Conservation (phyloP, 192 early-diverging fungal genomes). For the Allomyces javanicus region DNA sequence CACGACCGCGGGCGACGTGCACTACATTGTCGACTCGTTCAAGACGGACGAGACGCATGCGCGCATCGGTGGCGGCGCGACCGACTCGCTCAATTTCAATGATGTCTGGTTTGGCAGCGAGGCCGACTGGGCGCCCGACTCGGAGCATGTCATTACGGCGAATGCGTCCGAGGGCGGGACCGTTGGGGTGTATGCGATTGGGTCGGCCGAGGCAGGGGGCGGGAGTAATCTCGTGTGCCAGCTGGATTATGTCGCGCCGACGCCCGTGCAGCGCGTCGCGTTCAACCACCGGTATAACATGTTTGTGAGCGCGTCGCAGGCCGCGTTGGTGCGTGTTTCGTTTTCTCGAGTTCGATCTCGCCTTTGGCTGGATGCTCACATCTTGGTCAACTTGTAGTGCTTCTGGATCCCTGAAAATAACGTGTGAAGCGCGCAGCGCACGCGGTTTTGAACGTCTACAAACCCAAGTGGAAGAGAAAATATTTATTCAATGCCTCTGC, state of each 20-base stretch:
- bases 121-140: background rate
- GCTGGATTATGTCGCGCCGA: background rate
- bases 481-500: too few species aligned
- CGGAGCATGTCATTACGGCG: background rate
- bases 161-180: background rate
- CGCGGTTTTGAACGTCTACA: too few species aligned
- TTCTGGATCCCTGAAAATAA: background rate
- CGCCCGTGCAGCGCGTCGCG: background rate
- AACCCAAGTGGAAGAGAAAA: too few species aligned
- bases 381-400: background rate
- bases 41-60: constrained; percentile 18
- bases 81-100: too few species aligned
- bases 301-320: background rate
- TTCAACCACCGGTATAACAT: background rate
- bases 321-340: background rate
- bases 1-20: constrained; percentile 30
- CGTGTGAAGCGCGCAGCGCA: too few species aligned
- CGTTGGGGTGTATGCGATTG: background rate
- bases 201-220: background rate
- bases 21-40: constrained; percentile 51
- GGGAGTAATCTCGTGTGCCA: background rate
- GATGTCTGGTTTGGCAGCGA: background rate
- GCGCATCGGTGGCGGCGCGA: constrained; percentile 7
- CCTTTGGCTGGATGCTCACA: background rate
- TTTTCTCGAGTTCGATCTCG: background rate